Percentiles rank a stretch among this genome's conserved stretches.
Conservation (phyloP, 257 asterid species). For the Primulina huaijiensis region DNA sequence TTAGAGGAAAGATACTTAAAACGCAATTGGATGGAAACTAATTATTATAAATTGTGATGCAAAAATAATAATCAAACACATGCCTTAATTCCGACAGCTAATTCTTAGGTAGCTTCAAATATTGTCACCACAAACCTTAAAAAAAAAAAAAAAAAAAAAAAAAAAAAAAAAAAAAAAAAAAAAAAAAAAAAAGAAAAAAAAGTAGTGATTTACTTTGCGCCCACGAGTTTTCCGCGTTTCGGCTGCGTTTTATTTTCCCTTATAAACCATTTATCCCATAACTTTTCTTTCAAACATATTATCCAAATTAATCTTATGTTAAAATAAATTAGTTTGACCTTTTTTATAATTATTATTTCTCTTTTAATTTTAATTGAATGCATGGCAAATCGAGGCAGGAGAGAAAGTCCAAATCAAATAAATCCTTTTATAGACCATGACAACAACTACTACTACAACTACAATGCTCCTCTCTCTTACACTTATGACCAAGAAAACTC, state of each 20-base stretch:
- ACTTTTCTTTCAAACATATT: not conserved
- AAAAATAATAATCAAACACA: too few species aligned
- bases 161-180: too few species aligned
- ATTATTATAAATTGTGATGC: not conserved
- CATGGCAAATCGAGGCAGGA: not conserved
- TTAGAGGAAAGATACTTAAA: not conserved
- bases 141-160: too few species aligned
- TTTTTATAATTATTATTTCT: too few species aligned
- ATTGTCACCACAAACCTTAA: not conserved
- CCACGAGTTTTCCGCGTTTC: not conserved
- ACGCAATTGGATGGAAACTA: not conserved
- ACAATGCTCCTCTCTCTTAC: not conserved
- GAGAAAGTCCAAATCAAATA: not conserved
- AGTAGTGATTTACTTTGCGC: too few species aligned
- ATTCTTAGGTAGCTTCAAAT: not conserved
- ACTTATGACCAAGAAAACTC: not conserved
- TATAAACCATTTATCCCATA: not conserved
- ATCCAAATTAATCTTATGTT: not conserved
- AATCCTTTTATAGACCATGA: not conserved
- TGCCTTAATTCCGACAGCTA: not conserved
- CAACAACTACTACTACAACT: not conserved
- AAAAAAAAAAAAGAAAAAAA: too few species aligned
- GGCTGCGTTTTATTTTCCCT: not conserved
- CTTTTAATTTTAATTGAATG: too few species aligned
- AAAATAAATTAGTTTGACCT: not conserved